phyloP scores from a whole-genome alignment of 257 asterid genomes.

The Forsythia suspensa region DNA sequence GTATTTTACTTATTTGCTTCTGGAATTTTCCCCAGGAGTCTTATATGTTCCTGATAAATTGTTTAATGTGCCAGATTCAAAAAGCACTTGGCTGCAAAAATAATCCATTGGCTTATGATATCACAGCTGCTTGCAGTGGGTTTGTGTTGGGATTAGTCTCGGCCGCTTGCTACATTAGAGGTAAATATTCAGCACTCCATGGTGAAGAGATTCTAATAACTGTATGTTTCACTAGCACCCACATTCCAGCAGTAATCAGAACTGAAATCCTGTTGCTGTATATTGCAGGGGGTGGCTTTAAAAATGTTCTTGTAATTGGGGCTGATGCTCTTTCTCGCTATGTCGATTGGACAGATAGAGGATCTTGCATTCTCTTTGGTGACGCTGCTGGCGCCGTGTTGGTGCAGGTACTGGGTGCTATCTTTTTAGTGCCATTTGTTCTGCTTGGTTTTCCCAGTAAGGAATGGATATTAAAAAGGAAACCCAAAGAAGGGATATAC shows the following conservation, averaged over 20 bases:
- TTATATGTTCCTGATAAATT: neutral
- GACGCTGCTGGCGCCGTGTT: constrained; percentile 98
- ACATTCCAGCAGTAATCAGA: neutral
- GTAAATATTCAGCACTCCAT: constrained; percentile 31
- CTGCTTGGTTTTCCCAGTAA: neutral
- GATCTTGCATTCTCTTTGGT: constrained; percentile 97
- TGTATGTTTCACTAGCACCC: neutral
- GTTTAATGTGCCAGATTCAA: constrained; percentile 59
- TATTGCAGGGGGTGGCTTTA: constrained; percentile 80
- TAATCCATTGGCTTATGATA: constrained; percentile 86
- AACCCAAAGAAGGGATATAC: neutral
- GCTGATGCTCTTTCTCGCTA: constrained; percentile 96
- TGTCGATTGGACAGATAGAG: constrained; percentile 96
- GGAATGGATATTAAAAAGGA: neutral
- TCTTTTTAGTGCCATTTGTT: neutral
- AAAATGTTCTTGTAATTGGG: constrained; percentile 92
- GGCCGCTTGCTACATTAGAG: constrained; percentile 90
- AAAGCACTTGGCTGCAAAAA: constrained; percentile 88
- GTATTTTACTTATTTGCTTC: neutral
- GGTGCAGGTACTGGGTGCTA: constrained; percentile 55
- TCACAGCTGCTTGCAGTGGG: constrained; percentile 98
- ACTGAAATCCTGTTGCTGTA: constrained; percentile 9
- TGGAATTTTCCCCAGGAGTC: neutral
- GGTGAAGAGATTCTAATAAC: neutral
- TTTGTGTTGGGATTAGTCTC: constrained; percentile 88